A percentile compares a stretch with the other conserved stretches of the same genome.
Evolutionary conservation across 108 stramenopile species (phyloP).

Genomic region (Hondaea fermentalgiana): DNA sequence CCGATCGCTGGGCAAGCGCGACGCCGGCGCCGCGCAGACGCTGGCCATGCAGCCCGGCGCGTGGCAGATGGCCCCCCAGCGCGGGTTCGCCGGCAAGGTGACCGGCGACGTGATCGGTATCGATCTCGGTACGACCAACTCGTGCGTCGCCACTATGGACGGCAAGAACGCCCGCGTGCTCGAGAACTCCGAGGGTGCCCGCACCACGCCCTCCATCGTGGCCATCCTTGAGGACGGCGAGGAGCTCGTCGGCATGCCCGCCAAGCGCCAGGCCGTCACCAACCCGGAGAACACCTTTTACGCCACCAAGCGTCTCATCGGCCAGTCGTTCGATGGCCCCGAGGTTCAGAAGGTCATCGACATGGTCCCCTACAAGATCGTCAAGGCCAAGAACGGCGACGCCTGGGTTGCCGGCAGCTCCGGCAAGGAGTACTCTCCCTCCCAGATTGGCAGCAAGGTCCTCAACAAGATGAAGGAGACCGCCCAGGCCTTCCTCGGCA

Average conservation of each 20-base stretch:
- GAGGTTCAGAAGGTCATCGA: constrained; percentile 82
- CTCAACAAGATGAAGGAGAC: constrained; percentile 99
- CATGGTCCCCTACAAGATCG: constrained; percentile 94
- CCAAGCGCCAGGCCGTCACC: constrained; percentile 91
- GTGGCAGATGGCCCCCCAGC: neutral
- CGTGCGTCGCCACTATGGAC: constrained; percentile 98
- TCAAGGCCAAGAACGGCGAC: constrained; percentile 80
- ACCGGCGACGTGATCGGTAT: constrained; percentile 94
- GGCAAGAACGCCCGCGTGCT: constrained; percentile 94
- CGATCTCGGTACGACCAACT: constrained; percentile 99
- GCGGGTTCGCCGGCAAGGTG: constrained; percentile 18
- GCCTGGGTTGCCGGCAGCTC: constrained; percentile 84
- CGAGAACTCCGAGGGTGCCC: constrained; percentile 97
- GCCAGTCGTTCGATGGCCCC: constrained; percentile 73
- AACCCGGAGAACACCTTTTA: constrained; percentile 98
- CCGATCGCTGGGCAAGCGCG: too few relatives aligned
- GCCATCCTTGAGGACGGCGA: constrained; percentile 78
- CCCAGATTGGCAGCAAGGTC: constrained; percentile 97
- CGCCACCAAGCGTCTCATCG: constrained; percentile 97
- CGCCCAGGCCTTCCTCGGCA: constrained; percentile 87
- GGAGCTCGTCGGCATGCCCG: constrained; percentile 91
- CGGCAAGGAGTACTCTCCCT: constrained; percentile 86
- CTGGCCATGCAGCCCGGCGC: too few relatives aligned
- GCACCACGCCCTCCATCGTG: constrained; percentile 96
- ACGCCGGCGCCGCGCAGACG: too few relatives aligned